Evolutionary conservation across 345 rosid species (phyloP).

Genomic region (Citrus sp.): DNA sequence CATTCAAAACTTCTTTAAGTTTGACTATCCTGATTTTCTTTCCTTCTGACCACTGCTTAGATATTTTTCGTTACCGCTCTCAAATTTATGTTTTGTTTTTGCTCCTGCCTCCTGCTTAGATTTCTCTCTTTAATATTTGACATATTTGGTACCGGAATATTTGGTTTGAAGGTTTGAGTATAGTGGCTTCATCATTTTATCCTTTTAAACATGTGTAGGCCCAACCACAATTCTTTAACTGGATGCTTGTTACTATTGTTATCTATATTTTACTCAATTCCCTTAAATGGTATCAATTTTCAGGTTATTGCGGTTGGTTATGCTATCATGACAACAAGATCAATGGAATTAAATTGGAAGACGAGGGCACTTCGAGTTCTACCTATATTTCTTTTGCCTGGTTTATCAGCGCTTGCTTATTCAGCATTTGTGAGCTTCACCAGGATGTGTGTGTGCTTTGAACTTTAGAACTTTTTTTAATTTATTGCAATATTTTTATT

Average conservation of each 20-base stretch:
- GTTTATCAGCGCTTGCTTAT: constrained; percentile 46
- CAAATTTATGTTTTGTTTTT: neutral
- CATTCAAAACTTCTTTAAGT: neutral
- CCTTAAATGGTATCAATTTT: constrained; percentile 6
- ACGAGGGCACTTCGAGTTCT: constrained; percentile 57
- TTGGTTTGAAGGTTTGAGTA: neutral
- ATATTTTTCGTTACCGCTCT: neutral
- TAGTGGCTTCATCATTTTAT: neutral
- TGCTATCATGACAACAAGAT: constrained; percentile 61
- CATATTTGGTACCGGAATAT: neutral
- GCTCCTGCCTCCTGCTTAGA: neutral
- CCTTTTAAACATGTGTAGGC: neutral
- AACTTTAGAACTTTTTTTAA: neutral
- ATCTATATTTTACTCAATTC: neutral
- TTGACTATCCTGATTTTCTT: neutral
- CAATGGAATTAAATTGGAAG: constrained; percentile 61
- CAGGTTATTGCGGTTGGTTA: constrained; percentile 69
- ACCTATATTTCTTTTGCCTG: constrained; percentile 75
- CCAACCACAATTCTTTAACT: neutral
- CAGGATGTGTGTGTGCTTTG: constrained; percentile 55
- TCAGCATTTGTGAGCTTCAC: constrained; percentile 49
- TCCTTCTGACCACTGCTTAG: neutral
- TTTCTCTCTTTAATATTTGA: neutral
- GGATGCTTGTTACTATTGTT: neutral
- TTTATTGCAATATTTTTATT: neutral